Evolutionary conservation across 768 basidiomycete species (phyloP).

Genomic region (Russula foetens): DNA sequence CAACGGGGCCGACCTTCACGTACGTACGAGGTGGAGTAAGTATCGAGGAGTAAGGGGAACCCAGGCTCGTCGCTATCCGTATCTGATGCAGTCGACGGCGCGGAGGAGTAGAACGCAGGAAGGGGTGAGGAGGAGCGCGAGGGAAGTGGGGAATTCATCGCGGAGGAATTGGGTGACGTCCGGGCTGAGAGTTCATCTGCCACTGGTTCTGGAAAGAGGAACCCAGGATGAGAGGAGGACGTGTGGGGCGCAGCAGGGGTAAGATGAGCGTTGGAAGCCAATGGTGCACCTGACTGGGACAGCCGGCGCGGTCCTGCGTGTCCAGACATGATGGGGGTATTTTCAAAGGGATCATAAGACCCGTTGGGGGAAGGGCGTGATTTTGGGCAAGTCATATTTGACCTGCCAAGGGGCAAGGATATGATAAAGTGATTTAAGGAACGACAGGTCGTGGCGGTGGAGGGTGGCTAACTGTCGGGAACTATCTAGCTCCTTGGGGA

Average conservation of each 20-base stretch:
- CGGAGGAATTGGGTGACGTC: constrained; percentile 27
- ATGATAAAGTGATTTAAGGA: neutral
- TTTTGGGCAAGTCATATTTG: constrained; percentile 21
- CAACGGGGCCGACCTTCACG: constrained; percentile 42
- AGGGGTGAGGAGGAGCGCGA: constrained; percentile 57
- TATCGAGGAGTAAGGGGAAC: constrained; percentile 34
- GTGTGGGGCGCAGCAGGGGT: neutral
- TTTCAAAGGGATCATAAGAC: neutral
- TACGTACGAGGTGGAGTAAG: constrained; percentile 16
- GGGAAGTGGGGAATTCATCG: constrained; percentile 42
- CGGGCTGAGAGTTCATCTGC: neutral
- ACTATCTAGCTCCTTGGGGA: no score
- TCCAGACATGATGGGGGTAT: neutral
- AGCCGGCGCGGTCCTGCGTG: neutral
- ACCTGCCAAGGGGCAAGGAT: constrained; percentile 1
- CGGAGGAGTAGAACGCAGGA: constrained; percentile 43
- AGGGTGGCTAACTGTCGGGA: neutral
- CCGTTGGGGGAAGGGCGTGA: neutral
- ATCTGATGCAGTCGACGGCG: constrained; percentile 52
- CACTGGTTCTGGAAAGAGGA: neutral
- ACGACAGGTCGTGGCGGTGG: neutral
- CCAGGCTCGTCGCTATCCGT: constrained; percentile 54
- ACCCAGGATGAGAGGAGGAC: neutral
- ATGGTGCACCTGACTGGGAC: constrained; percentile 18
- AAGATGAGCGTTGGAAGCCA: neutral